Conservation (phyloP, 345 rosid species). For the Salix viminalis region DNA sequence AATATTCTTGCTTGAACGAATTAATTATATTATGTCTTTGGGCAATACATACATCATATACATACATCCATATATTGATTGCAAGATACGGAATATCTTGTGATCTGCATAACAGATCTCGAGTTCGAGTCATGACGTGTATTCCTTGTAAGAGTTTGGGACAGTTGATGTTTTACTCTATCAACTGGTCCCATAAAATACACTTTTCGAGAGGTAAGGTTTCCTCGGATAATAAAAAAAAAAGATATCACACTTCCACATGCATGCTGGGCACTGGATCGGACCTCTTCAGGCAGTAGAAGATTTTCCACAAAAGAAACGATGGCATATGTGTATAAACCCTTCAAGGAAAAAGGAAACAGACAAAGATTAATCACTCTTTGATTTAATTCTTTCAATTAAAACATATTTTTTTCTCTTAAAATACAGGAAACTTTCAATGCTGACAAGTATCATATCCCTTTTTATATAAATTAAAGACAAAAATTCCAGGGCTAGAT, state of each 20-base stretch:
- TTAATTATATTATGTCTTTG: neutral
- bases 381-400: neutral
- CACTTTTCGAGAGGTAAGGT: fast-evolving
- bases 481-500: neutral
- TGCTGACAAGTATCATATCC: neutral
- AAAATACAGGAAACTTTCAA: neutral
- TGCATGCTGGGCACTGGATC: neutral
- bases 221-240: too few relatives aligned
- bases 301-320: neutral
- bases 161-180: too few relatives aligned
- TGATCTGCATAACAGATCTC: too few relatives aligned
- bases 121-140: too few relatives aligned
- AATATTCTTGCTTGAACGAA: conserved; percentile 3
- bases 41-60: too few relatives aligned
- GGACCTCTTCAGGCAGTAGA: neutral
- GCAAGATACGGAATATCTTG: too few relatives aligned
- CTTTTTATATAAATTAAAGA: neutral
- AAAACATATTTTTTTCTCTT: neutral
- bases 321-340: neutral
- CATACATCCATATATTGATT: too few relatives aligned
- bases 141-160: fast-evolving
- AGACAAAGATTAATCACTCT: neutral
- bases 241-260: neutral
- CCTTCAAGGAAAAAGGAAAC: neutral
- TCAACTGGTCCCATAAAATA: too few relatives aligned